These are phyloP conservation scores for Ceratobasidium sp. DNA, from an alignment of 1,284 basidiomycete species.

Conservation along the genomic window DNA sequence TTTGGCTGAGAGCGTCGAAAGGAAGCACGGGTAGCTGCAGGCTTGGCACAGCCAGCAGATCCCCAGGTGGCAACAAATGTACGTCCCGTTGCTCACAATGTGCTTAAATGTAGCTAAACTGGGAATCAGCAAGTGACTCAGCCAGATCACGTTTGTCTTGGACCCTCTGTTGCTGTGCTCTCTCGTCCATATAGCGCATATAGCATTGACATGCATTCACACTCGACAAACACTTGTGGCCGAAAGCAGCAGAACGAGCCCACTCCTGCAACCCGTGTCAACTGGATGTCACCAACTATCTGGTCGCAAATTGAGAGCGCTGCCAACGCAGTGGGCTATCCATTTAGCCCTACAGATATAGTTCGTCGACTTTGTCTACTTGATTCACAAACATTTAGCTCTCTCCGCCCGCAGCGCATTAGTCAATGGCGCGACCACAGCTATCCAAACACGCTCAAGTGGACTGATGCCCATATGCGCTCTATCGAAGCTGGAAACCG, in stretches of 20 bases:
- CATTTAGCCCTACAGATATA: conserved; percentile 14
- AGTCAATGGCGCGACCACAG: conserved; percentile 25
- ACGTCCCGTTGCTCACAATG: neutral
- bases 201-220: neutral
- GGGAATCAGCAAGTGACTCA: neutral
- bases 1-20: conserved; percentile 2
- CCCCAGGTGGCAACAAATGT: conserved; percentile 1
- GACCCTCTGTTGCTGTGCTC: neutral
- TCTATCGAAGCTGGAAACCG: conserved; percentile 10
- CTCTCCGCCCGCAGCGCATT: neutral
- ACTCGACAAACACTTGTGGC: neutral
- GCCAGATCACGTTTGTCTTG: neutral
- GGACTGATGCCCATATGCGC: conserved; percentile 28
- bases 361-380: neutral
- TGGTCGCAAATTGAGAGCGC: conserved; percentile 14
- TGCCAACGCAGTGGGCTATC: conserved; percentile 1
- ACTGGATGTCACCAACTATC: conserved; percentile 21
- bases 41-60: too few relatives aligned
- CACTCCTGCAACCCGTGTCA: conserved; percentile 1
- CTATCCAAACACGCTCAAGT: neutral
- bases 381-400: conserved; percentile 15
- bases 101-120: too few relatives aligned
- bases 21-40: neutral
- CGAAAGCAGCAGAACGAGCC: neutral
- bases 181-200: conserved; percentile 18